Conservation (phyloP, 2,329 filamentous ascomycete species). For the Helotiales sp. region DNA sequence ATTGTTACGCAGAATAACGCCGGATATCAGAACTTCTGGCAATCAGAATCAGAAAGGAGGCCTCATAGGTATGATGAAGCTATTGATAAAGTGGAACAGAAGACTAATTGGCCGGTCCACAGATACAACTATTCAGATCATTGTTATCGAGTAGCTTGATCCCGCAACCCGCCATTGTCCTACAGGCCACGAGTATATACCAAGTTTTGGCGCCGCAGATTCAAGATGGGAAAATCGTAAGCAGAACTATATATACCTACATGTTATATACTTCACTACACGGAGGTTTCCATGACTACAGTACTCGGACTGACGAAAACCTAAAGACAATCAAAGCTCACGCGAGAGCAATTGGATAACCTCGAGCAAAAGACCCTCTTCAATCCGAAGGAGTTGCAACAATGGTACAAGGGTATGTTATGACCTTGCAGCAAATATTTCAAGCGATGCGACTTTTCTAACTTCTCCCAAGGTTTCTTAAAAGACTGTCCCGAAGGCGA, state of each 20-base stretch:
- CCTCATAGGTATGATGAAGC: not conserved
- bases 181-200: not conserved
- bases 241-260: conserved; percentile 36
- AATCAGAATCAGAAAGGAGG: not conserved
- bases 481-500: conserved; percentile 98
- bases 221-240: conserved; percentile 54
- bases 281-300: not conserved
- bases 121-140: not conserved
- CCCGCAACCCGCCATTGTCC: not conserved
- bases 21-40: no score
- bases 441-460: no score
- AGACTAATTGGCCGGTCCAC: not conserved
- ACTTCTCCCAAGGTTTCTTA: conserved; percentile 71
- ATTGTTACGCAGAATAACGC: not conserved
- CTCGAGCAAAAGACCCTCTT: conserved; percentile 97
- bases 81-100: not conserved
- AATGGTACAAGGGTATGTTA: conserved; percentile 96
- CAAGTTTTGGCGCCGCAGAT: not conserved
- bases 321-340: conserved; percentile 95
- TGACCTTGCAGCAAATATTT: not conserved
- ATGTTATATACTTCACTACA: no score
- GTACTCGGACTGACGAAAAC: not conserved
- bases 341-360: conserved; percentile 91
- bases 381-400: conserved; percentile 98
- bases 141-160: not conserved